Percentiles rank a stretch among this genome's conserved stretches.
Conservation (phyloP, 441 rosid species). For the Populus hybrid region DNA sequence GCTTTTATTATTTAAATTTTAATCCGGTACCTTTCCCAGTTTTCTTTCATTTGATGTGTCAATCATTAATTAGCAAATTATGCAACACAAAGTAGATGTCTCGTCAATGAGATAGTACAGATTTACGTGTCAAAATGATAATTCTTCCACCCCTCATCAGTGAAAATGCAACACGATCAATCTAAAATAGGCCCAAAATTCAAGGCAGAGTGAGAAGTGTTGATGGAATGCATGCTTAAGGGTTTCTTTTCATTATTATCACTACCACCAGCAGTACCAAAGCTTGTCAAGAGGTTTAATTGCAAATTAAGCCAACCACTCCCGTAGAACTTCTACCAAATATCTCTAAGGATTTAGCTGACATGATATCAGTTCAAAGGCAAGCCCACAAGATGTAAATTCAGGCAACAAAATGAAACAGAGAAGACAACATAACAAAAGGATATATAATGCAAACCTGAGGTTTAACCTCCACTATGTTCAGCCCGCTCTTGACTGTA, state of each 20-base stretch:
- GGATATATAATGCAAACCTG: conserved; percentile 51
- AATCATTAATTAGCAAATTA: not conserved
- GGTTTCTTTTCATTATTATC: not conserved
- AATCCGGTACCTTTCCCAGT: not conserved
- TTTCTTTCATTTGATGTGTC: not conserved
- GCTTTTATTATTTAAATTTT: not conserved
- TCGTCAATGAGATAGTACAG: not conserved
- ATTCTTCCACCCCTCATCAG: not conserved
- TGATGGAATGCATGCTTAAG: not conserved
- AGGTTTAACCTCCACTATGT: conserved; percentile 81
- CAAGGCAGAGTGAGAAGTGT: not conserved
- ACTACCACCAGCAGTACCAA: not conserved
- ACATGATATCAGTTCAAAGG: not conserved
- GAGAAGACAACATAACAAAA: not conserved
- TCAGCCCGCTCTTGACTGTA: conserved; percentile 80
- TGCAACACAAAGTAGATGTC: not conserved
- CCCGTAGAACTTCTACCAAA: not conserved
- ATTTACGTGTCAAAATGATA: not conserved
- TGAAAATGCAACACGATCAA: not conserved
- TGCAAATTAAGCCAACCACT: not conserved
- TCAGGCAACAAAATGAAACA: not conserved
- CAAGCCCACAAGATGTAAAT: not conserved
- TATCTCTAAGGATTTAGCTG: not conserved
- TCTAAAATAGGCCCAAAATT: not conserved
- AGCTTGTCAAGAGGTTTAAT: not conserved